A percentile compares a stretch with the other conserved stretches of the same genome.
phyloP scores from a whole-genome alignment of 176 grass and related monocot species.

The Phyllostachys edulis region DNA sequence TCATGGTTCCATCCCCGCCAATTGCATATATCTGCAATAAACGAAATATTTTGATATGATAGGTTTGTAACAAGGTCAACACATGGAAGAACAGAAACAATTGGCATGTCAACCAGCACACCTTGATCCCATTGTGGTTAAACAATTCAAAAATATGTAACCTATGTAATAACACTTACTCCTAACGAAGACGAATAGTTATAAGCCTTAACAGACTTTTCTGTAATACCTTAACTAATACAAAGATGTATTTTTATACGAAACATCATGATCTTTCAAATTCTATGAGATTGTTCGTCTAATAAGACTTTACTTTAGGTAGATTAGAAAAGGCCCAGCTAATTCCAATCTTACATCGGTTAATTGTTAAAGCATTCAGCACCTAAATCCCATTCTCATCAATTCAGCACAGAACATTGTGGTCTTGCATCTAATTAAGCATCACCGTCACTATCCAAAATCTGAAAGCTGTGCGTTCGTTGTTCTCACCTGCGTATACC shows the following conservation, averaged over 20 bases:
- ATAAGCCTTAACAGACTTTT: not conserved
- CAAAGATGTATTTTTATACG: not conserved
- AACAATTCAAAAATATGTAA: not conserved
- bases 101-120: not conserved
- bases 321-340: not conserved
- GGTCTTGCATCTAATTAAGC: not conserved
- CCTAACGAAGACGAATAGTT: not conserved
- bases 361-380: not conserved
- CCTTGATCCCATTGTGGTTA: not conserved
- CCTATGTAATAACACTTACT: not conserved
- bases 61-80: not conserved
- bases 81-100: not conserved
- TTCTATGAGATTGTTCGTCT: not conserved
- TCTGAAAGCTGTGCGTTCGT: not conserved
- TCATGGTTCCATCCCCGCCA: slow-evolving; percentile 89
- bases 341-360: not conserved
- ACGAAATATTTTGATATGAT: not conserved
- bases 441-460: not conserved
- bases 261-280: not conserved
- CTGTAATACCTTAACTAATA: not conserved
- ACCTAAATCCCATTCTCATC: not conserved
- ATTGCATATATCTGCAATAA: slow-evolving; percentile 66
- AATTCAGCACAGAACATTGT: not conserved
- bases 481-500: slow-evolving; percentile 72
- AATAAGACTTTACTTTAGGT: not conserved